Conservation (phyloP, 768 basidiomycete species). For the Hypholoma sublateritium region DNA sequence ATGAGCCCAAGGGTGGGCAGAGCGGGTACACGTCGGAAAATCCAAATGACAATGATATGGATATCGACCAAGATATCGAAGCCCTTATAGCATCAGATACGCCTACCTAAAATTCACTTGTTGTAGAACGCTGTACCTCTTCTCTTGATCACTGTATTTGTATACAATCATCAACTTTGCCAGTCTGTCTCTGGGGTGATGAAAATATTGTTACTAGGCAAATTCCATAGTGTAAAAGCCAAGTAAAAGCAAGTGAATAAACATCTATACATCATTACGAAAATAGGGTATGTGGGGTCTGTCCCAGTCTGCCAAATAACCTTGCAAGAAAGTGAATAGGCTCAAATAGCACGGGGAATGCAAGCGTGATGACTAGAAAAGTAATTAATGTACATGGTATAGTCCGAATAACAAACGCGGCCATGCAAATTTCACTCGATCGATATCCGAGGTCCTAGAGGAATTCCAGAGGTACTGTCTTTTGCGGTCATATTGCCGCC, state of each 20-base stretch:
- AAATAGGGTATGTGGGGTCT: no score
- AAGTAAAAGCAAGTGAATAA: no score
- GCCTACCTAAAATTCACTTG: constrained; percentile 6
- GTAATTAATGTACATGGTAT: neutral
- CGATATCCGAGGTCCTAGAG: constrained; percentile 65
- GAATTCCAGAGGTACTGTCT: constrained; percentile 52
- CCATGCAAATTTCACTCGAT: constrained; percentile 54
- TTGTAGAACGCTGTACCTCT: no score
- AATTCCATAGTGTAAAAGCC: no score
- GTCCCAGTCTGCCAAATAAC: no score
- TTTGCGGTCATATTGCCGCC: constrained; percentile 46
- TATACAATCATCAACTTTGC: no score
- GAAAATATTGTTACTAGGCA: no score
- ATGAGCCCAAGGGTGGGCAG: constrained; percentile 46
- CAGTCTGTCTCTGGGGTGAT: no score
- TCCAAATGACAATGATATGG: constrained; percentile 31
- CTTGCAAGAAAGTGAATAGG: no score
- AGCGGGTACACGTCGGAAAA: constrained; percentile 61
- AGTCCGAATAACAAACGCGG: neutral
- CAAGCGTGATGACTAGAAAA: neutral
- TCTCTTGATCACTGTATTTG: no score
- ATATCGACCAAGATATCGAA: constrained; percentile 28
- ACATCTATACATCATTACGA: no score
- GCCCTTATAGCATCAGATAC: constrained; percentile 19
- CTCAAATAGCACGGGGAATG: no score